Evolutionary conservation across 148 eudicot species (phyloP).

Genomic region (Mesembryanthemum crystallinum): DNA sequence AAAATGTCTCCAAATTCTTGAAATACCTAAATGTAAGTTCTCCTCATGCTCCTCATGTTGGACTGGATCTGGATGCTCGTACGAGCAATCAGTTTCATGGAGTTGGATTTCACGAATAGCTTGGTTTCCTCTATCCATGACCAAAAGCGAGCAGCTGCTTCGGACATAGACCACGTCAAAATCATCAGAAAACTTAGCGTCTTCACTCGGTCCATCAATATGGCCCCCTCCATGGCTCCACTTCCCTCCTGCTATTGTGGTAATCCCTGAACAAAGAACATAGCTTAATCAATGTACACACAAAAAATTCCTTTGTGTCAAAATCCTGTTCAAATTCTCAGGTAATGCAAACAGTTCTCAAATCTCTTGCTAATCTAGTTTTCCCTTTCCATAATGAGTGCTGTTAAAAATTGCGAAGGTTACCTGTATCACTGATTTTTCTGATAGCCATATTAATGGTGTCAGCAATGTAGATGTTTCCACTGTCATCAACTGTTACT

Average conservation of each 20-base stretch:
- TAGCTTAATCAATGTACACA: background rate
- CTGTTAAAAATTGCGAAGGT: background rate
- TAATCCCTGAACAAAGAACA: conserved; percentile 54
- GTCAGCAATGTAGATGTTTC: conserved; percentile 85
- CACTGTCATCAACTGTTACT: conserved; percentile 61
- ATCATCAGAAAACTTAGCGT: conserved; percentile 74
- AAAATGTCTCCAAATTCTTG: background rate
- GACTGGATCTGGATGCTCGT: conserved; percentile 21
- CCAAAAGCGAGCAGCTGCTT: conserved; percentile 72
- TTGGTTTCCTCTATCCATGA: conserved; percentile 80
- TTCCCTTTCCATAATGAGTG: too few species aligned
- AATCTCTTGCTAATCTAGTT: too few species aligned
- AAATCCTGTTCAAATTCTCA: too few species aligned
- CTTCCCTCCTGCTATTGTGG: conserved; percentile 84
- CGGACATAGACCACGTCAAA: conserved; percentile 61
- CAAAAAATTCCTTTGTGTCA: background rate
- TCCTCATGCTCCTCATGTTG: conserved; percentile 28
- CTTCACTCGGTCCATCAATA: conserved; percentile 72
- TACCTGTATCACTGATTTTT: conserved; percentile 73
- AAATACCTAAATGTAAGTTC: conserved; percentile 61
- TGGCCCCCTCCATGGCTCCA: conserved; percentile 60
- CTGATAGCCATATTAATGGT: conserved; percentile 76
- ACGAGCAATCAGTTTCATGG: conserved; percentile 63
- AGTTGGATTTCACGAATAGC: conserved; percentile 84
- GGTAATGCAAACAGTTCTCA: too few species aligned